phyloP scores from a whole-genome alignment of 2,329 filamentous ascomycete genomes.

The Beauveria varroae region DNA sequence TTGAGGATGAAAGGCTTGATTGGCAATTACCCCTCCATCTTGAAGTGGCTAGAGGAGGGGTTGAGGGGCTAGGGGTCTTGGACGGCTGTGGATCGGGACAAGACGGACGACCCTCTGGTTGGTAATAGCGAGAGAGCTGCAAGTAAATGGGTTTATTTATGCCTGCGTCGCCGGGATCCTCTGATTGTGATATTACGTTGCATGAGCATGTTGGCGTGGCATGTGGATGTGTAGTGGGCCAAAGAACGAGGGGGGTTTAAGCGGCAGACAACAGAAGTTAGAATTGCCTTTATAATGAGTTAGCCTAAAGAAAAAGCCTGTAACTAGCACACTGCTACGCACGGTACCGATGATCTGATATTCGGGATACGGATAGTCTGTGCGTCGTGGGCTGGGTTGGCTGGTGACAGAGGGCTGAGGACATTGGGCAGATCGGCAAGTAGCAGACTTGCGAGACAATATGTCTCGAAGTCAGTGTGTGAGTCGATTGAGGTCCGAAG shows the following conservation, averaged over 20 bases:
- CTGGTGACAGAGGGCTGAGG: no score
- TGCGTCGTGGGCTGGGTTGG: not conserved
- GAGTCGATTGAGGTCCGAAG: not conserved
- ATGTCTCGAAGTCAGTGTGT: not conserved
- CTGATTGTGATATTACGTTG: not conserved
- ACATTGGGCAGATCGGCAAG: not conserved
- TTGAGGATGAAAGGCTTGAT: not conserved
- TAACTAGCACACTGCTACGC: no score
- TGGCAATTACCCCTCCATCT: conserved; percentile 10
- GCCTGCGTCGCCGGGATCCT: not conserved
- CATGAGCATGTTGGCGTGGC: not conserved
- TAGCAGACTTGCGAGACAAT: not conserved
- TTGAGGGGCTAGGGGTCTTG: conserved; percentile 8
- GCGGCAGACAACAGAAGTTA: not conserved
- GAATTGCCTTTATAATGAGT: not conserved
- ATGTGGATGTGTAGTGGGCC: not conserved
- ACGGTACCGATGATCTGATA: not conserved
- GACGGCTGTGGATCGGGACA: conserved; percentile 1
- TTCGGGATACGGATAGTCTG: not conserved
- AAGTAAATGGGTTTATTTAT: not conserved
- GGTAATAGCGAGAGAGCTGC: conserved; percentile 1
- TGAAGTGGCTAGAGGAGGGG: conserved; percentile 3
- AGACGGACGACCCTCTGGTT: conserved; percentile 8
- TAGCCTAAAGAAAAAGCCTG: not conserved
- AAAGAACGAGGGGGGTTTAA: not conserved